Base-by-base conservation (phyloP, 257 asterid genomes). In the Ilex asprella region DNA sequence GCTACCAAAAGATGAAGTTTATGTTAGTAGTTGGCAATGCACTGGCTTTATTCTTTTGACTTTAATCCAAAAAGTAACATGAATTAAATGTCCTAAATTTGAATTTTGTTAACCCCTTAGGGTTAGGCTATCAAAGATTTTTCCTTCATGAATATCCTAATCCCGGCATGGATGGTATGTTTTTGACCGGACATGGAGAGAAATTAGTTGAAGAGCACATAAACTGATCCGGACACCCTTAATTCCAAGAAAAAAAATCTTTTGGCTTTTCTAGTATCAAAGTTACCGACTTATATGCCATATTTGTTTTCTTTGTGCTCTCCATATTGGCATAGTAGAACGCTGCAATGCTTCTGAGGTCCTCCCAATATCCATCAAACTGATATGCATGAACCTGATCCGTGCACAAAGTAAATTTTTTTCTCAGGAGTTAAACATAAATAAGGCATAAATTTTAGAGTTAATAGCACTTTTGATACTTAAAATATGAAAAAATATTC, bases 331-430 rank as follows among this genome's bases (percentile, higher is more conserved):
- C 92, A 0, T 39, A 72, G 65, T 91, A 91, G 77, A 81, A 88
- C 10, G 95, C 95, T 71, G 65, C 73, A 46, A 91, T 83, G 79
- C 82, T 88, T 67, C 85, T 80, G 88, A 91, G 86, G 60, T 86
- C 93, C 74, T 88, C 96, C 98, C 98, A 91, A 56, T 84, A 81
- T 11, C 89, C 98, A 30, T 76, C 74, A 30, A 91, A 91, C 41
- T 64, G 60, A 70, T 84, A 79, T 12, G 85, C 95, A 39, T 74
- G 64, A 52, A 87, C 61, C 95, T 87, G 64, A 62, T 57, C 35
- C 73, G 47, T 29, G 54, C 62, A 32, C 11, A 7, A 50, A 49
- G 27, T 8, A 21, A 21, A 15, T 16, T 2, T 9, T n/a, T 9
- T n/a, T n/a, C 10, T 39, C 30, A 61, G 32, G n/a, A 60, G 50